Evolutionary conservation across 2,329 filamentous ascomycete species (phyloP).

Genomic region (Coniochaeta ligniaria): DNA sequence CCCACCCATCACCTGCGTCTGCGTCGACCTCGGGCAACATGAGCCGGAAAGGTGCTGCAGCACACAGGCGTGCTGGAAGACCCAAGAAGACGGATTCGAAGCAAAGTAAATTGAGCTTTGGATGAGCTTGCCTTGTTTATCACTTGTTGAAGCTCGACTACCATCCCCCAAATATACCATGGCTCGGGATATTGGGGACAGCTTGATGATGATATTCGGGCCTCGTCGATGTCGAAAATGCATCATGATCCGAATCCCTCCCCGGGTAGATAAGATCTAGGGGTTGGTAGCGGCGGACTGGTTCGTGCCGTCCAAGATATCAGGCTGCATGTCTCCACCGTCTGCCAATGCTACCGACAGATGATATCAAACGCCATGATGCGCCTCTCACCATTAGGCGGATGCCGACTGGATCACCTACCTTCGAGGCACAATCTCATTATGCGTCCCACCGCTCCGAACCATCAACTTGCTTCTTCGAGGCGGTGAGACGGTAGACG

Average conservation of each 20-base stretch:
- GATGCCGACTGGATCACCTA: background rate
- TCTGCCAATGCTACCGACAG: background rate
- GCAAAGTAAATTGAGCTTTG: slow-evolving; percentile 55
- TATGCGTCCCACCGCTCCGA: background rate
- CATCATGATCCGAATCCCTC: background rate
- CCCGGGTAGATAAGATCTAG: background rate
- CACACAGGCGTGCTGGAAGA: slow-evolving; percentile 30
- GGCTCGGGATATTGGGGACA: background rate
- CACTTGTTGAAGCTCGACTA: background rate
- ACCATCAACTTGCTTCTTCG: background rate
- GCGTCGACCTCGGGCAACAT: slow-evolving; percentile 23
- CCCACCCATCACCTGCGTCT: slow-evolving; percentile 22
- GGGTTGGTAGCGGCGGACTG: background rate
- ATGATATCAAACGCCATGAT: background rate
- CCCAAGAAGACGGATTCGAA: slow-evolving; percentile 45
- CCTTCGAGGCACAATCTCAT: background rate
- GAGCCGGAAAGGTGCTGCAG: slow-evolving; percentile 20
- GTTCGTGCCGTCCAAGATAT: background rate
- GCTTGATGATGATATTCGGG: background rate
- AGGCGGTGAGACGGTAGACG: background rate
- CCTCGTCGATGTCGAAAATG: background rate
- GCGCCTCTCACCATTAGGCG: background rate
- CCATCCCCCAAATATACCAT: background rate
- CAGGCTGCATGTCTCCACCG: background rate
- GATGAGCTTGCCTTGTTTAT: slow-evolving; percentile 25